Base-by-base conservation (phyloP, 1,139 yeast genomes). In the Suhomyces guaymorum region DNA sequence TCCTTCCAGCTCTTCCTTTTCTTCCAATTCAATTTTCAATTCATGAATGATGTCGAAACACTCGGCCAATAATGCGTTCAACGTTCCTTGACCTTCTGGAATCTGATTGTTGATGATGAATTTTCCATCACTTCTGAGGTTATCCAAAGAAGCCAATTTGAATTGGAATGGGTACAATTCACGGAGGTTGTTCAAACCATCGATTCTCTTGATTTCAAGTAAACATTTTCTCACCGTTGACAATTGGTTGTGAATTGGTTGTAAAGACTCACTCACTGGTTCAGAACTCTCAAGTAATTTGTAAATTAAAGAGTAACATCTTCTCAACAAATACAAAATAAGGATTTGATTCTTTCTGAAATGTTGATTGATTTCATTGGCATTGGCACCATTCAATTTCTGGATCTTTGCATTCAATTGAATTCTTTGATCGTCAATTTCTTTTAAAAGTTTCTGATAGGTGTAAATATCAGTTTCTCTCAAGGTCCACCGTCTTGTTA, bases 51-150 rank as follows among this genome's bases (percentile, higher is more conserved):
- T 83, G 59, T 92, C 98, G 57, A 88, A 92, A 59, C 97, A 90
- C 59, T 90, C 97, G 2, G 96, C 94, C 32, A 92, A 68, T 43
- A 92, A 64, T 1, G 96, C 96, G 57, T 82, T 89, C 43, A 92
- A 70, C 24, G 95, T 82, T 8, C 96, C 97, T 61, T 92, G 98
- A 10, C 98, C 98, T 59, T 92, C 97, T 6, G 98, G 98, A 25
- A 90, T 82, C 45, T 86, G 85, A 35, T 80, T 86, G 44, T 87
- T 88, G 22, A 88, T 84, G 54, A 85, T 79, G 53, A 92, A 92
- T 65, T 86, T 90, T 21, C 98, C 98, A 57, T 92, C 97, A 13
- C 69, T 73, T 52, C 97, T 77, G 54, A 85, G 61, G 52, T 88
- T 85, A 58, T 92, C 97, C 44, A 92, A 72, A 10, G 95, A 82